These are phyloP conservation scores for Trichoderma endophyticum DNA, from an alignment of 2,329 filamentous ascomycete species.

Conservation along the genomic window DNA sequence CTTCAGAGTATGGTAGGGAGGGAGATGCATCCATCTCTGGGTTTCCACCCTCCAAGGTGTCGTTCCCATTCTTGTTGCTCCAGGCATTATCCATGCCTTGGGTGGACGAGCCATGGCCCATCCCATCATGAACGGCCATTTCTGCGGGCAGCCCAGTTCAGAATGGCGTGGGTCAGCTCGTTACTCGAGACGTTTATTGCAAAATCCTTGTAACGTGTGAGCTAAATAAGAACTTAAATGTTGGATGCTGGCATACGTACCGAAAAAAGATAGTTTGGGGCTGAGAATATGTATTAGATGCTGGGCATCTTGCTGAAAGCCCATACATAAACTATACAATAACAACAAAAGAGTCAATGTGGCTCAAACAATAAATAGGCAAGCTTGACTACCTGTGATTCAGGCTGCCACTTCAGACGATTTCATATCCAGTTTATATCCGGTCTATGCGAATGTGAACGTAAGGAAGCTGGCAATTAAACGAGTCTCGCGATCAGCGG, in stretches of 20 bases:
- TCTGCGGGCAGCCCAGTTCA: background rate
- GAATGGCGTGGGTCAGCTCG: background rate
- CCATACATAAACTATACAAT: background rate
- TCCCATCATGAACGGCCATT: background rate
- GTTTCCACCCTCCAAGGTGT: background rate
- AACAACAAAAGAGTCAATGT: background rate
- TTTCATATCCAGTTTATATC: background rate
- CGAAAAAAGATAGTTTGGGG: background rate
- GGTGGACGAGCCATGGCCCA: background rate
- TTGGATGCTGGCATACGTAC: background rate
- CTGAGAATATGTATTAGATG: background rate
- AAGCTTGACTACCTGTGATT: background rate
- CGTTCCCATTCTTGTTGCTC: background rate
- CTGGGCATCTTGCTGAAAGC: background rate
- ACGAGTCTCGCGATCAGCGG: background rate
- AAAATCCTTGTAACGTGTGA: background rate
- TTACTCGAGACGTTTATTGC: background rate
- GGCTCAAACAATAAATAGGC: background rate
- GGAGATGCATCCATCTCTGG: background rate
- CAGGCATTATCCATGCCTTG: background rate
- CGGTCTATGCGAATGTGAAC: background rate
- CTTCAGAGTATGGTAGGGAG: background rate
- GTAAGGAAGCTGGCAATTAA: background rate
- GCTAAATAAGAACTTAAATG: background rate
- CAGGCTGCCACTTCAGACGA: background rate